Base-by-base conservation (phyloP, 345 rosid genomes). In the Erucastrum elatum region DNA sequence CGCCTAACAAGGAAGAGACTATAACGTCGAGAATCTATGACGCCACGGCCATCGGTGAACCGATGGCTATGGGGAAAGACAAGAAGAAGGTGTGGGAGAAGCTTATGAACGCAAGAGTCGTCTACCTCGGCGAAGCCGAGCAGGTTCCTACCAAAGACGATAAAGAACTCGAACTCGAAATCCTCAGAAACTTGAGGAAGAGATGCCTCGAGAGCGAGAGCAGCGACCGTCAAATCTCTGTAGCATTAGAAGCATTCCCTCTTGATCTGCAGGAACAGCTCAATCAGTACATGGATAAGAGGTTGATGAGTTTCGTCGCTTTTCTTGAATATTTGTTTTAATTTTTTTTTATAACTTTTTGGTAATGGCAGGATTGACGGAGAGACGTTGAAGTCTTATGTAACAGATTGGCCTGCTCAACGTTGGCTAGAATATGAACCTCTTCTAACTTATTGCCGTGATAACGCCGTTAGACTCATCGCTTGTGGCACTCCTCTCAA, bases 121-220 rank as follows among this genome's bases (percentile, higher is more conserved):
- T 92, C 70, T 92, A 92, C 79, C 81, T 94, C 46, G 97, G 98
- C 1, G 95, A 94, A 81, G 95, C 97, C 1, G 98, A 92, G 89
- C 97, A 91, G 31, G 98, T 94, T 4, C 98, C 98, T 27, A 86
- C 84, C 4, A 85, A 79, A 64, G 97, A 94, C 25, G 98, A 94
- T 37, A 86, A 87, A 71, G 94, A 83, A 8, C 77, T 94, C 80
- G 98, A 92, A 85, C 91, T 92, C 30, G 86, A 91, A 79, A 90
- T 92, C 66, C 82, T 90, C 0, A 90, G 85, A 85, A 89, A 79
- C 73, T 62, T 92, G 83, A 83, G 65, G 81, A 85, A 75, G 71
- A 87, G 88, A 33, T 92, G 95, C 75, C 51, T 83, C n/a, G 97
- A 88, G 67, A 85, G 73, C 46, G 31, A 29, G 31, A 29, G 31